Base-by-base conservation (phyloP, 805 yeast species). In the Pichia eremophila region DNA sequence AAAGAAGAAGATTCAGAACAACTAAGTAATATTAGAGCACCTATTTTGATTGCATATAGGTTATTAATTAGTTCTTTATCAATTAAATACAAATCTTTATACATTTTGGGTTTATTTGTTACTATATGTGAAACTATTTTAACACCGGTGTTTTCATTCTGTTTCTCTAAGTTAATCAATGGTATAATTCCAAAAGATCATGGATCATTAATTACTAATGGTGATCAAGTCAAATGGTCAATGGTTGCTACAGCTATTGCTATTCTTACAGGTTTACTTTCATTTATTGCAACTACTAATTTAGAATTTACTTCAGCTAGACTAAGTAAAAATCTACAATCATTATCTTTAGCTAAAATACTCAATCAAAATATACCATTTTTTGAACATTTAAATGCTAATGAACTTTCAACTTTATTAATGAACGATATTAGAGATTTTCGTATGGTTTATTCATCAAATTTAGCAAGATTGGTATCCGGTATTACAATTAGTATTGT, bases 401-500 rank as follows among this genome's bases (percentile, higher is more conserved):
- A 78, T 35, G 83, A 75, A 53, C 55, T 85, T 14, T 72, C 82
- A 19, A 78, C 95, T 0, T 68, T 90, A 17, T 54, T 91, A 3
- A 68, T 90, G 73, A 88, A 86, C 59, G 97, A 93, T 60, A 64
- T 86, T 0, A 78, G 96, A 55, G 95, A 88, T 56, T 64, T 86
- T 50, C 72, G 96, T 51, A 64, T 70, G 0, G 64, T 90, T 36
- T 72, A 86, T 1, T 71, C 86, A 0, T 79, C 79, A 40, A 81
- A 83, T 52, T 59, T 86, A 31, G 69, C 81, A 10, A 72, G 81
- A 0, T 40, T 78, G 0, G 54, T 78, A 1, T 75, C 82, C 11
- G 72, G 85, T 38, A 44, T 75, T 2, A 67, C 79, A 0, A 71
- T 88, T 43, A 67, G 83, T 0, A 37, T 69, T 0, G 63, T 79